These are phyloP conservation scores for Saccharomycopsis sp. DNA, from an alignment of 805 yeast genomes.

Conservation along the genomic window DNA sequence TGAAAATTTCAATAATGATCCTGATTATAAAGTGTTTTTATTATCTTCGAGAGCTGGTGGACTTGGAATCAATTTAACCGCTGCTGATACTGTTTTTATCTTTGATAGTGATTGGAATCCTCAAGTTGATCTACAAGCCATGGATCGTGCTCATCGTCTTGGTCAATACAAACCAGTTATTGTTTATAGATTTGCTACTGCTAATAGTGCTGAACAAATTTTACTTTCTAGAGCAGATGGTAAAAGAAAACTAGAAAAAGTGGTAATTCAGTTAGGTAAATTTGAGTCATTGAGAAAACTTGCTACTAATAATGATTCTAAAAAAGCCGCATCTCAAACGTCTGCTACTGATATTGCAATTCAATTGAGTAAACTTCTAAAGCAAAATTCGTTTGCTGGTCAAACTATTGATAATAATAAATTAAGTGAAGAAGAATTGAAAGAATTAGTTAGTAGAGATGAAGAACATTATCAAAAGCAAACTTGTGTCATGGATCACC, in stretches of 20 bases:
- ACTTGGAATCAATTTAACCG: constrained; percentile 73
- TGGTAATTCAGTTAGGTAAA: constrained; percentile 60
- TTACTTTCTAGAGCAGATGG: constrained; percentile 68
- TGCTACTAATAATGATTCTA: constrained; percentile 23
- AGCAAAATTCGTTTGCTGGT: constrained; percentile 28
- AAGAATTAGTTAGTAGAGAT: constrained; percentile 40
- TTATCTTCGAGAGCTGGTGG: constrained; percentile 94
- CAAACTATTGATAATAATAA: constrained; percentile 19
- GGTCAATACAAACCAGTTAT: constrained; percentile 84
- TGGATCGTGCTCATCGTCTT: constrained; percentile 89
- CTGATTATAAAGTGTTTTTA: constrained; percentile 42
- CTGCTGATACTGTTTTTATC: constrained; percentile 82
- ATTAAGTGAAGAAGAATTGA: constrained; percentile 33
- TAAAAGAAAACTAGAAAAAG: constrained; percentile 67
- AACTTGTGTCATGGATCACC: constrained; percentile 25
- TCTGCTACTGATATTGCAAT: constrained; percentile 26
- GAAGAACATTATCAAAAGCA: constrained; percentile 30
- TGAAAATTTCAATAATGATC: constrained; percentile 33
- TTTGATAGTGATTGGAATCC: constrained; percentile 98
- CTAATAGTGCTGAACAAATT: constrained; percentile 76
- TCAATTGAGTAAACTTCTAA: constrained; percentile 32
- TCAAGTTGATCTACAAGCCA: constrained; percentile 91
- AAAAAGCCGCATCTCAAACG: constrained; percentile 20
- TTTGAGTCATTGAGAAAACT: constrained; percentile 35
- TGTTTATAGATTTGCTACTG: constrained; percentile 65